These are phyloP conservation scores for Theobroma grandiflorum DNA, from an alignment of 441 rosid species.

Conservation along the genomic window DNA sequence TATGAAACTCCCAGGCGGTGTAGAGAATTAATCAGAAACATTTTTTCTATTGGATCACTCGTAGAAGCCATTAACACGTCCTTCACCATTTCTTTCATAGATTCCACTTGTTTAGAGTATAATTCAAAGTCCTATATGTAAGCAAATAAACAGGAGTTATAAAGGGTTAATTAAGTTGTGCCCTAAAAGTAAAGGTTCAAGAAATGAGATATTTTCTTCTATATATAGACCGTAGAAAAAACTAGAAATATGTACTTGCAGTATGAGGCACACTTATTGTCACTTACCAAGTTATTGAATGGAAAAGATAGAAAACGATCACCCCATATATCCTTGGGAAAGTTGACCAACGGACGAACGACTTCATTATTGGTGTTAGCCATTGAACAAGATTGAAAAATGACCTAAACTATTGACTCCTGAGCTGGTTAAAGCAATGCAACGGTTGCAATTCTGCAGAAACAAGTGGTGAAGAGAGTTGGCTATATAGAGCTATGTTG, in stretches of 20 bases:
- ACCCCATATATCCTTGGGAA: slow-evolving; percentile 16
- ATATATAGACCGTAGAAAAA: no score
- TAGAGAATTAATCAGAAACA: background rate
- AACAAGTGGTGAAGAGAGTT: no score
- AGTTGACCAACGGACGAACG: slow-evolving; percentile 16
- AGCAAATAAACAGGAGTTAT: background rate
- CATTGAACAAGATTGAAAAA: background rate
- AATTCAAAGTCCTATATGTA: background rate
- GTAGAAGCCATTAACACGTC: background rate
- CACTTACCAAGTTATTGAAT: background rate
- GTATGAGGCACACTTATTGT: no score
- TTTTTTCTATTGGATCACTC: background rate
- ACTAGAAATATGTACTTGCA: no score
- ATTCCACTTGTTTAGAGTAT: background rate
- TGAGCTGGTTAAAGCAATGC: no score
- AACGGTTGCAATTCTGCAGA: no score
- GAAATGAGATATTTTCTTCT: no score
- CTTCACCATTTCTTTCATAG: background rate
- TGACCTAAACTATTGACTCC: no score
- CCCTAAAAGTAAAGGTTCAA: no score
- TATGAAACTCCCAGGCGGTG: background rate
- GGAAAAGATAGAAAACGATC: background rate
- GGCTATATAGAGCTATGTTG: no score
- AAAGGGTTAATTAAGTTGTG: no score
- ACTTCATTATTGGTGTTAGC: background rate